Conservation (phyloP, 2,329 filamentous ascomycete species). For the Cercospora sojina region DNA sequence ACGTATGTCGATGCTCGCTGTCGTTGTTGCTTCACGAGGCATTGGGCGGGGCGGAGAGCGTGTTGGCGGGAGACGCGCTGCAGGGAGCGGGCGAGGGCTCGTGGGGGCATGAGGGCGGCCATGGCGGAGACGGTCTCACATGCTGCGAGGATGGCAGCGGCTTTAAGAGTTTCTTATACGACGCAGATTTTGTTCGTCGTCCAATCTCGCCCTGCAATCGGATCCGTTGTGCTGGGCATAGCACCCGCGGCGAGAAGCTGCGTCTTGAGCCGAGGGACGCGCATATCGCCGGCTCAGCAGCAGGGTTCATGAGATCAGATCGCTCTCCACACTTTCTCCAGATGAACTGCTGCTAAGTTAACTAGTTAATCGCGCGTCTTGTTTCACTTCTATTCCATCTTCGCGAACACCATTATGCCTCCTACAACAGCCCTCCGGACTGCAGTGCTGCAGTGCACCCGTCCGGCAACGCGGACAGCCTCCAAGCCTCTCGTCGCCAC, state of each 20-base stretch:
- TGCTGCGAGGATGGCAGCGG: constrained; percentile 10
- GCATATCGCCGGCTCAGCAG: constrained; percentile 1
- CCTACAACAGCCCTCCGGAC: constrained; percentile 27
- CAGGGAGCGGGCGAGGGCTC: constrained; percentile 19
- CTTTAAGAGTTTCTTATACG: not conserved
- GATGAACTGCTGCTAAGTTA: constrained; percentile 6
- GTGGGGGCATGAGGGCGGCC: constrained; percentile 20
- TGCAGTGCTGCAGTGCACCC: constrained; percentile 27
- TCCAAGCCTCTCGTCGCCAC: constrained; percentile 17
- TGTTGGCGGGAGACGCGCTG: constrained; percentile 22
- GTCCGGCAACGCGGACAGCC: constrained; percentile 8
- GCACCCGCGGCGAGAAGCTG: not conserved
- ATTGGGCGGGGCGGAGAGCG: constrained; percentile 17
- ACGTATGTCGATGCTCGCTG: constrained; percentile 71
- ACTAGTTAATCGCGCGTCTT: not conserved
- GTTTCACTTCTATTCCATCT: constrained; percentile 12
- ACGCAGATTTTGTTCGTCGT: not conserved
- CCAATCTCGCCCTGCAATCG: not conserved
- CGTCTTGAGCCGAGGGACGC: constrained; percentile 10
- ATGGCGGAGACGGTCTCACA: constrained; percentile 15
- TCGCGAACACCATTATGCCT: constrained; percentile 23
- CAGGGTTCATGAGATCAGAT: constrained; percentile 3
- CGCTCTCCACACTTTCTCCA: constrained; percentile 4
- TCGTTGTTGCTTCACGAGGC: constrained; percentile 18
- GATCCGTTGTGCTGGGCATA: constrained; percentile 3